A percentile compares a stretch with the other conserved stretches of the same genome.
Conservation (phyloP, 192 early-diverging fungal genomes). For the Coemansia sp. region DNA sequence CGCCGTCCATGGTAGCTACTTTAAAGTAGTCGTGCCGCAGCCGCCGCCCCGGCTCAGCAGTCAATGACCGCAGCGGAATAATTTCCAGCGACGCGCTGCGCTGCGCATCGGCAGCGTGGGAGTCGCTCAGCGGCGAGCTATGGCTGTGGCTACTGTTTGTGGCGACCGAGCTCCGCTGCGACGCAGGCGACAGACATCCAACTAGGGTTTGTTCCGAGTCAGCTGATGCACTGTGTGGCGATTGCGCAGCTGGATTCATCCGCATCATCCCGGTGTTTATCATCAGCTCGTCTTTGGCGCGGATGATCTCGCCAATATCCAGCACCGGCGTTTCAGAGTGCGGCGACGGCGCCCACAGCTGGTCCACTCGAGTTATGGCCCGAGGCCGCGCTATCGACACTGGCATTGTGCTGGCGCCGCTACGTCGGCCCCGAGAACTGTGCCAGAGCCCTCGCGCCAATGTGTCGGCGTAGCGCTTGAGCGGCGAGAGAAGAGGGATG, state of each 20-base stretch:
- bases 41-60: conserved; percentile 14
- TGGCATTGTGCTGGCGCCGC: not conserved
- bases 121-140: not conserved
- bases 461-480: not conserved
- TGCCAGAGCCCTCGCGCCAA: not conserved
- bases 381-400: not conserved
- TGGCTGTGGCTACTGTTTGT: not conserved
- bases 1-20: conserved; percentile 40
- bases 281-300: conserved; percentile 22
- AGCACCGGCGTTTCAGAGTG: conserved; percentile 20
- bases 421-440: not conserved
- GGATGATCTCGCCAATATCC: conserved; percentile 39
- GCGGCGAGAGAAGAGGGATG: not conserved
- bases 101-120: not conserved
- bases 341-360: conserved; percentile 5
- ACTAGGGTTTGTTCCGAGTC: conserved; percentile 15
- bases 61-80: not conserved
- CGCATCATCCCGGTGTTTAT: not conserved
- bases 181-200: not conserved
- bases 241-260: not conserved
- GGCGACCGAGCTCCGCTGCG: not conserved
- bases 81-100: conserved; percentile 2
- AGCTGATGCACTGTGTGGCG: conserved; percentile 13
- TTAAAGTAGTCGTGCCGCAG: conserved; percentile 46
- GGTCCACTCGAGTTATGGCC: conserved; percentile 32